These are phyloP conservation scores for Cyberlindnera meyerae DNA, from an alignment of 805 yeast genomes.

Conservation along the genomic window DNA sequence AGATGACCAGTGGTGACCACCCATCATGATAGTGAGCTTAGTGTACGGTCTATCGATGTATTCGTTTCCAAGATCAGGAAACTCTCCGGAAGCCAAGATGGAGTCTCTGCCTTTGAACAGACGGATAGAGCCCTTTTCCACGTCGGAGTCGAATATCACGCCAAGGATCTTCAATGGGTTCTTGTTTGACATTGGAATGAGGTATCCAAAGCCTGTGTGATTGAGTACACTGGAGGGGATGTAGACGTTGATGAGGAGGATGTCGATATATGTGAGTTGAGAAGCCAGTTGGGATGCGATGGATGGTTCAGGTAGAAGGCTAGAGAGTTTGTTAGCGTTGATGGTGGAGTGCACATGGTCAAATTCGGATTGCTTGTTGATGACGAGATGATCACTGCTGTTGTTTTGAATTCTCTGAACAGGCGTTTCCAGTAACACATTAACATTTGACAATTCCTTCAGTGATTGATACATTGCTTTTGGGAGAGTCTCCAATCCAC, in stretches of 20 bases:
- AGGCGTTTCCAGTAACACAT: slow-evolving; percentile 30
- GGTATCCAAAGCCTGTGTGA: slow-evolving; percentile 77
- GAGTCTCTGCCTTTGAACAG: slow-evolving; percentile 17
- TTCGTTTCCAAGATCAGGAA: slow-evolving; percentile 8
- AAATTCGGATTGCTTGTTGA: slow-evolving; percentile 22
- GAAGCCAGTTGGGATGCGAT: slow-evolving; percentile 5
- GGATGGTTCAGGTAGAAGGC: slow-evolving; percentile 2
- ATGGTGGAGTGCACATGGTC: slow-evolving; percentile 62
- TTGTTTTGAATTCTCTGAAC: slow-evolving; percentile 17
- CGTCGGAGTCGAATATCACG: slow-evolving; percentile 84
- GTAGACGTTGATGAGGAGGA: slow-evolving; percentile 68
- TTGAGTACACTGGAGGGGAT: slow-evolving; percentile 42
- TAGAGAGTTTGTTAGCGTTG: slow-evolving; percentile 30
- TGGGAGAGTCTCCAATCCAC: slow-evolving; percentile 56
- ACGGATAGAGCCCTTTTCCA: slow-evolving; percentile 50
- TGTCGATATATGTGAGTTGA: slow-evolving; percentile 28
- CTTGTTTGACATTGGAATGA: slow-evolving; percentile 54
- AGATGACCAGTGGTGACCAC: slow-evolving; percentile 61
- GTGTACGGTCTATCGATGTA: slow-evolving; percentile 37
- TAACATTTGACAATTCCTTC: slow-evolving; percentile 35
- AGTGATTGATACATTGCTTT: slow-evolving; percentile 36
- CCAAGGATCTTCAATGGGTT: slow-evolving; percentile 67
- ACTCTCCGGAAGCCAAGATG: slow-evolving; percentile 14
- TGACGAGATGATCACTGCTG: too few species aligned
- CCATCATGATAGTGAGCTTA: slow-evolving; percentile 84